Conservation (phyloP, 768 basidiomycete genomes). For the Kwoniella pini region DNA sequence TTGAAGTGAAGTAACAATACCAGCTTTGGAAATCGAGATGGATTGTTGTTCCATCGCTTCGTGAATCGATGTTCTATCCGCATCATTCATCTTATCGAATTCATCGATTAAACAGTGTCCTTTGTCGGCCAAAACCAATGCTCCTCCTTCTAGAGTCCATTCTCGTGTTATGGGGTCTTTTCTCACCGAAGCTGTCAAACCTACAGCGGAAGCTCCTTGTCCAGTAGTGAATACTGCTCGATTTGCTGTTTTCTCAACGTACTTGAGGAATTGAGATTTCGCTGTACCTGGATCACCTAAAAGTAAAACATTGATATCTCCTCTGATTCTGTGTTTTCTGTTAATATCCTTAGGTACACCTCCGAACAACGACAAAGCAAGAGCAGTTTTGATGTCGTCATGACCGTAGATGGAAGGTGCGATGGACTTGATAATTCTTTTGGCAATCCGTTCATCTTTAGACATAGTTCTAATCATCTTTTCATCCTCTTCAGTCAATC, state of each 20-base stretch:
- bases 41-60: conserved; percentile 99
- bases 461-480: conserved; percentile 83
- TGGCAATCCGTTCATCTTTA: conserved; percentile 89
- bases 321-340: conserved; percentile 91
- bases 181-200: conserved; percentile 97
- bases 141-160: conserved; percentile 98
- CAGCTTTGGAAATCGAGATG: conserved; percentile 98
- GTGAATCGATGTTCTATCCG: conserved; percentile 96
- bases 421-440: conserved; percentile 96
- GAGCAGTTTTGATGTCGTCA: conserved; percentile 97
- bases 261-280: conserved; percentile 98
- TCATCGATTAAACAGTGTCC: conserved; percentile 98
- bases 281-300: conserved; percentile 98
- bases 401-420: conserved; percentile 99
- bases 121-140: conserved; percentile 96
- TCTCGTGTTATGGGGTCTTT: conserved; percentile 96
- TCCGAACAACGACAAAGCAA: conserved; percentile 91
- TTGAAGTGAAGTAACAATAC: conserved; percentile 96
- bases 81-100: conserved; percentile 99
- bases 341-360: conserved; percentile 96
- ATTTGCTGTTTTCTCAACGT: conserved; percentile 97
- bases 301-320: conserved; percentile 94
- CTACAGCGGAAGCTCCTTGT: conserved; percentile 96
- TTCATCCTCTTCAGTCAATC: conserved; percentile 95
- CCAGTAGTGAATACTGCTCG: conserved; percentile 97